Evolutionary conservation across 2,329 filamentous ascomycete genomes (phyloP), one percentile per base, ranked within the genome.

Genomic region (Aspergillus glaucus): DNA sequence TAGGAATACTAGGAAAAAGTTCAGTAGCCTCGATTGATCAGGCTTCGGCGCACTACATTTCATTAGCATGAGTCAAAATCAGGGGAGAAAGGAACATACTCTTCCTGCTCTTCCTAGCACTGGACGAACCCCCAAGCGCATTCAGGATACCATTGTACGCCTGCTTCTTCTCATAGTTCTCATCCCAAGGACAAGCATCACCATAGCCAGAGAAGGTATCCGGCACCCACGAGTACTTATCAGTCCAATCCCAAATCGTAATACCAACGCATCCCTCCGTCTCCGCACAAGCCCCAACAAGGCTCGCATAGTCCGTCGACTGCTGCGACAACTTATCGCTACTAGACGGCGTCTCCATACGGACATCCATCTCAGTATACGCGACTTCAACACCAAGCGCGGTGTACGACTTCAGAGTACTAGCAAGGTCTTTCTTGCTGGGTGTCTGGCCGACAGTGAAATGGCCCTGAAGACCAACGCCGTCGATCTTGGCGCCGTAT

Each of bases 321-420:
- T 70, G 67, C 42, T 65, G 58, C 1, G 58, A 46, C 7, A 66
- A 56, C 34, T 59, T 48, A 1, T 55, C 58, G 28, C 47, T 47
- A 6, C 61, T 61, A 1, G 62, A 54, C 2, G 64, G 64, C 7
- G 64, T 51, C 12, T 59, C 56, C 50, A 80, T 69, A 24, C 78
- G 75, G 50, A 73, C 74, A 55, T 80, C 77, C 6, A 80, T 66
- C n/a, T 65, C 65, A 1, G 62, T 58, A 5, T 80, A 70, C 1
- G 73, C 67, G 2, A 62, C 59, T 1, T 69, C 62, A 5, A 82
- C 64, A 0, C 66, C 55, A 7, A 77, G 69, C 2, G 62, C 54
- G 3, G 60, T 58, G 49, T 72, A 67, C 0, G 64, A 61, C 21
- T 62, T 56, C 55, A 76, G 69, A 19, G 68, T 66, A 5, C 60